Base-by-base conservation (phyloP, 805 yeast species). In the Helenozyma baotianmanensis region DNA sequence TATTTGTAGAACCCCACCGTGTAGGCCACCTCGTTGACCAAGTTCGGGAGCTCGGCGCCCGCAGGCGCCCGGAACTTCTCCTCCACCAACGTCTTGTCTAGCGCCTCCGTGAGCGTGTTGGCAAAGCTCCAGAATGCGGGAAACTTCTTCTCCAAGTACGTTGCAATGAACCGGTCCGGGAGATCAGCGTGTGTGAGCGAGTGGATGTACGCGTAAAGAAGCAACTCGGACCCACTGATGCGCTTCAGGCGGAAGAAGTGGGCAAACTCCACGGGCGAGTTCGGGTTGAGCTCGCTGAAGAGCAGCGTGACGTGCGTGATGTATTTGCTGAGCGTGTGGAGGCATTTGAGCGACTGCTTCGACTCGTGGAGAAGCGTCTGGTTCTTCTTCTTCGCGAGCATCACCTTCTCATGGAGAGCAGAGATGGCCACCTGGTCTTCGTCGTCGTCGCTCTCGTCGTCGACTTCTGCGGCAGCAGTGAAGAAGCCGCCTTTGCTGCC, bases 81-180 rank as follows among this genome's bases (percentile, higher is more conserved):
- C 7, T 19, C 29, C 18, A 29, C 19, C 26, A 45, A 25, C 3
- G 36, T 15, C 26, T 22, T 32, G 30, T 45, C 43, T 24, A 45
- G 32, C 3, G 43, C 43, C 29, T 41, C 43, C 10, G 35, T 34
- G 6, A 42, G 36, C 4, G 47, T 37, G 10, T 25, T 22, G 9
- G 45, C 40, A 21, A 37, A 41, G 9, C 29, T 24, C 26, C 56
- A 18, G 23, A 67, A 45, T 6, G 56, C 45, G 1, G 67, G 64
- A 32, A 50, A 53, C 28, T 62, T 57, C 12, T 43, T 36, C 10
- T 45, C 30, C 28, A 72, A 37, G 40, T 57, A 70, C n/a, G 43
- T 46, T 4, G 32, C 39, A 22, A 74, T 49, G 40, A 72, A 72
- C 16, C 47, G 43, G 36, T 70, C 71, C 4, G 74, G 72, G 31